Percentiles rank a stretch among this genome's conserved stretches.
Evolutionary conservation across 768 basidiomycete genomes (phyloP).

Genomic region (Xerocomellus dryophilus): DNA sequence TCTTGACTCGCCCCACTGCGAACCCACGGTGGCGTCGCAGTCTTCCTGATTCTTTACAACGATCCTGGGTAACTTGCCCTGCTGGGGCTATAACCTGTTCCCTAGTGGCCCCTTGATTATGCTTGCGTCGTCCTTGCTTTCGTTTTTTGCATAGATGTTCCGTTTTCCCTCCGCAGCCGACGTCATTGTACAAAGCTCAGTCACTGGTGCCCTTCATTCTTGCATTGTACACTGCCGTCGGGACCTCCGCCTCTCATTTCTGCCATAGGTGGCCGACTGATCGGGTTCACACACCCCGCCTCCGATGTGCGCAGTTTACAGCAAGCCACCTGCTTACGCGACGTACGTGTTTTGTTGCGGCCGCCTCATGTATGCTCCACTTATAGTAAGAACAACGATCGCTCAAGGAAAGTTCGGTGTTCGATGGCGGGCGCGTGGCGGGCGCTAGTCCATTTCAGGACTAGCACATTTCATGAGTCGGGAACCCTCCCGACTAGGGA

Average conservation of each 20-base stretch:
- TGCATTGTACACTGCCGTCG: not conserved
- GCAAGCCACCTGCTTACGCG: slow-evolving; percentile 15
- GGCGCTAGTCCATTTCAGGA: slow-evolving; percentile 4
- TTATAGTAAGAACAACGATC: not conserved
- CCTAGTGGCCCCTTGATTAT: too few relatives aligned
- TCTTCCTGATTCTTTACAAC: too few relatives aligned
- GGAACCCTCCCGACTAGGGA: not conserved
- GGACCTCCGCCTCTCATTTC: not conserved
- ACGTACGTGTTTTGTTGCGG: not conserved
- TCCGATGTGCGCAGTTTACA: slow-evolving; percentile 13
- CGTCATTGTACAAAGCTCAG: not conserved
- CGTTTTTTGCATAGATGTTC: not conserved
- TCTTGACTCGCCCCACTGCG: too few relatives aligned
- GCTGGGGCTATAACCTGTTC: not conserved
- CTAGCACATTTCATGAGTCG: not conserved
- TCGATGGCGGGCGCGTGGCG: slow-evolving; percentile 14
- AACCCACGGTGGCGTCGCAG: not conserved
- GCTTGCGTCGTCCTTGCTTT: too few relatives aligned
- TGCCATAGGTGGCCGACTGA: not conserved
- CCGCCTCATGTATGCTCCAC: slow-evolving; percentile 1
- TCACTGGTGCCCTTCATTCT: too few relatives aligned
- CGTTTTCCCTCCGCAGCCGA: not conserved
- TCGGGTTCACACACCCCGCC: too few relatives aligned
- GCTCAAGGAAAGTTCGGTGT: not conserved
- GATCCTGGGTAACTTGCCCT: not conserved